Conservation (phyloP, 495 filamentous ascomycete genomes). For the Tuber calosporum region DNA sequence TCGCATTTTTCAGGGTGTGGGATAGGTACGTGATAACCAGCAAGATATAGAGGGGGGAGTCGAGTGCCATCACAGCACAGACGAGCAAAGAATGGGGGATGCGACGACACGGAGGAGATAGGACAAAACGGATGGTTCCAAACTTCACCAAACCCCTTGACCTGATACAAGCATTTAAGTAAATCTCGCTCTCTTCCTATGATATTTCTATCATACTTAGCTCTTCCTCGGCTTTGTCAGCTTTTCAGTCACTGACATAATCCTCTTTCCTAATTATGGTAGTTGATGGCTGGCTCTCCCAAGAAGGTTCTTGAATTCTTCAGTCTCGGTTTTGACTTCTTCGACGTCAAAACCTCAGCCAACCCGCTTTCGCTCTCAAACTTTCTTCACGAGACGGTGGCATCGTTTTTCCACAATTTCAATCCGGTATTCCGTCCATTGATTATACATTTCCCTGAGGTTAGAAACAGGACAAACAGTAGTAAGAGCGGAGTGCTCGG, state of each 20-base stretch:
- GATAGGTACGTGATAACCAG: neutral
- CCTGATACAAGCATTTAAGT: neutral
- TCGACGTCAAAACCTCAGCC: conserved; percentile 45
- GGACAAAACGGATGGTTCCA: neutral
- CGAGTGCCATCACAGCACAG: too few species aligned
- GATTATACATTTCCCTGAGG: conserved; percentile 61
- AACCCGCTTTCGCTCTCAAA: conserved; percentile 48
- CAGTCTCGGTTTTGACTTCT: conserved; percentile 43
- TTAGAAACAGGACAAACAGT: conserved; percentile 61
- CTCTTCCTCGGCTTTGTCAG: neutral
- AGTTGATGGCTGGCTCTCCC: conserved; percentile 16
- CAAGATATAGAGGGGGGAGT: neutral
- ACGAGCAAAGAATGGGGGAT: neutral
- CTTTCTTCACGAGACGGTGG: conserved; percentile 45
- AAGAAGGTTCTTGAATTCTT: conserved; percentile 45
- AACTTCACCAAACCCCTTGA: neutral
- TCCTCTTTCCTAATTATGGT: neutral
- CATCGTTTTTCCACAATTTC: conserved; percentile 61
- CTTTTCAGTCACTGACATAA: neutral
- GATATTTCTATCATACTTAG: neutral
- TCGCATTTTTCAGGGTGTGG: neutral
- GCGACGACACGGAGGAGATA: neutral
- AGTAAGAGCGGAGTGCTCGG: conserved; percentile 60
- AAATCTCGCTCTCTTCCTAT: neutral
- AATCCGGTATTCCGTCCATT: conserved; percentile 62